Evolutionary conservation across 164 flowering plant species (phyloP).

Genomic region (Umbilicus rupestris): DNA sequence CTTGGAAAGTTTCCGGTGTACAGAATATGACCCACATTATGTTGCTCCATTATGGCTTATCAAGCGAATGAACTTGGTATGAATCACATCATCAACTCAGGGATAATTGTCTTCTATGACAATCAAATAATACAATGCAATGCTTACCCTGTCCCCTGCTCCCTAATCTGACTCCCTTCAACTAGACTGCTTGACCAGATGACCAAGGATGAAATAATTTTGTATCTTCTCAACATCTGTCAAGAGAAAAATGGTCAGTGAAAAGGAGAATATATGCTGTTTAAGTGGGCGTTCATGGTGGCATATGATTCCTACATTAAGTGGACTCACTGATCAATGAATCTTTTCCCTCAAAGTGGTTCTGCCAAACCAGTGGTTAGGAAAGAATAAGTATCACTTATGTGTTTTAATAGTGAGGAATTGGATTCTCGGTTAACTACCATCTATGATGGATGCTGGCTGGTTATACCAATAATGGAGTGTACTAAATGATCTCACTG

Average conservation of each 20-base stretch:
- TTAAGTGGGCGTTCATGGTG: neutral
- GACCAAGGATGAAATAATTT: neutral
- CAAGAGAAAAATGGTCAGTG: neutral
- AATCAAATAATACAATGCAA: neutral
- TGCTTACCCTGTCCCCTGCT: neutral
- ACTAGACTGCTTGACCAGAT: neutral
- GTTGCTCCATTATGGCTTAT: too few relatives aligned
- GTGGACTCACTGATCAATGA: neutral
- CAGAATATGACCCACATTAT: too few relatives aligned
- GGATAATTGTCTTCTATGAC: neutral
- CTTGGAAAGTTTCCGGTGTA: too few relatives aligned
- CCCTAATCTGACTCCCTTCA: neutral
- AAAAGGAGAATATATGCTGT: neutral
- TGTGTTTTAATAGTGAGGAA: neutral
- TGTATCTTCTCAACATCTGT: neutral
- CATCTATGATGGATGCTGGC: neutral
- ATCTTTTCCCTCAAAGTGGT: neutral
- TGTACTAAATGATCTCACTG: neutral
- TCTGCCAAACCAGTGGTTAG: neutral
- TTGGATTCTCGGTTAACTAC: neutral
- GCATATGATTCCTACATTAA: neutral
- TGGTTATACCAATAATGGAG: slow-evolving; percentile 3
- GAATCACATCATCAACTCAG: neutral
- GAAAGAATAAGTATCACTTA: neutral
- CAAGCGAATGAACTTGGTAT: neutral